Evolutionary conservation across 805 yeast species (phyloP).

Genomic region (Hagleromyces aurorensis): DNA sequence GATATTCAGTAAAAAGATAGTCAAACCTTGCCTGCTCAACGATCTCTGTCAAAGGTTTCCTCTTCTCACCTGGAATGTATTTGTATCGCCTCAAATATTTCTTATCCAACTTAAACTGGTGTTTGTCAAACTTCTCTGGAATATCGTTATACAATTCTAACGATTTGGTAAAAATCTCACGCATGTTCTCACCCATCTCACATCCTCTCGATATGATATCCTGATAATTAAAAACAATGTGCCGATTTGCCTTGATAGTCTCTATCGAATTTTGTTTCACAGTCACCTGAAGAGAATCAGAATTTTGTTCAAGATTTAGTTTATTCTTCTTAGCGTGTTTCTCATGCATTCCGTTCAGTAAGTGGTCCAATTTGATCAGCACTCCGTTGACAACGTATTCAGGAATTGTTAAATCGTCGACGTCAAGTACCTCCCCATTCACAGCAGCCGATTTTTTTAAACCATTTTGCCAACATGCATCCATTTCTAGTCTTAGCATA

Average conservation of each 20-base stretch:
- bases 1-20: constrained; percentile 12
- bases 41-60: constrained; percentile 5
- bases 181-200: constrained; percentile 28
- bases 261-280: constrained; percentile 6
- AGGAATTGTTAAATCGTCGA: constrained; percentile 21
- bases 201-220: constrained; percentile 26
- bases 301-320: constrained; percentile 15
- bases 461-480: constrained; percentile 23
- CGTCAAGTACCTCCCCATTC: constrained; percentile 15
- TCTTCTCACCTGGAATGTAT: constrained; percentile 6
- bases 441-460: constrained; percentile 14
- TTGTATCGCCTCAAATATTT: constrained; percentile 18
- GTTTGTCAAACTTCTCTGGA: constrained; percentile 18
- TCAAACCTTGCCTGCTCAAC: constrained; percentile 8
- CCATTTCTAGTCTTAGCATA: constrained; percentile 23
- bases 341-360: constrained; percentile 23
- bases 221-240: constrained; percentile 17
- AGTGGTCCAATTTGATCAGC: constrained; percentile 20
- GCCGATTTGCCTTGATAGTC: constrained; percentile 11
- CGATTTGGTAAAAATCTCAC: constrained; percentile 26
- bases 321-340: constrained; percentile 20
- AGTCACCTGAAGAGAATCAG: constrained; percentile 8
- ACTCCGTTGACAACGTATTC: constrained; percentile 12
- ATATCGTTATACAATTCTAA: constrained; percentile 27
- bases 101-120: constrained; percentile 21